These are phyloP conservation scores for Nothophytophthora sp. DNA, from an alignment of 352 stramenopile genomes.

Conservation along the genomic window DNA sequence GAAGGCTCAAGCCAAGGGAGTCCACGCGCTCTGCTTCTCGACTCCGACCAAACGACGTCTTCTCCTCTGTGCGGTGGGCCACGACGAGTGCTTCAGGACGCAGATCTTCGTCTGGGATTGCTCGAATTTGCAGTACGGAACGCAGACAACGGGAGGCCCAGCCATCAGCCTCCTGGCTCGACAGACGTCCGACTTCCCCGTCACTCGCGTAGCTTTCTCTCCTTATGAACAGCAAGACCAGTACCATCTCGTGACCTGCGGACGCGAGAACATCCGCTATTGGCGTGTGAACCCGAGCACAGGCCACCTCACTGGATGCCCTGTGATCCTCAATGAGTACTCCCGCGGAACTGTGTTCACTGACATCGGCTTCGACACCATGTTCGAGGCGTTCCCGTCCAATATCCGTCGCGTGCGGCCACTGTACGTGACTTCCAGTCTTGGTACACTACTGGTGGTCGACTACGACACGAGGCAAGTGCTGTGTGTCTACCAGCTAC, in stretches of 20 bases:
- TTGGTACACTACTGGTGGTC: constrained; percentile 78
- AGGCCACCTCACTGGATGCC: constrained; percentile 71
- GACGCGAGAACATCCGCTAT: constrained; percentile 92
- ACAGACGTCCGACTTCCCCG: constrained; percentile 88
- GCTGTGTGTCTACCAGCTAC: constrained; percentile 90
- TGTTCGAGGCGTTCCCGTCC: constrained; percentile 56
- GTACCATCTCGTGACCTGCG: constrained; percentile 86
- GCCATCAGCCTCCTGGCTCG: constrained; percentile 54
- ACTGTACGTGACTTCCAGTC: constrained; percentile 78
- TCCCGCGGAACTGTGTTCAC: constrained; percentile 85
- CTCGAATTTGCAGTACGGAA: constrained; percentile 16
- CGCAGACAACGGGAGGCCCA: background rate
- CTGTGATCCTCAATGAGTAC: constrained; percentile 90
- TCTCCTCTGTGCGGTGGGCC: constrained; percentile 61
- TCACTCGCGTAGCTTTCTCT: constrained; percentile 76
- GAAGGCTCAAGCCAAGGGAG: constrained; percentile 42
- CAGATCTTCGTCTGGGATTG: constrained; percentile 84
- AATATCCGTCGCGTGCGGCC: constrained; percentile 56
- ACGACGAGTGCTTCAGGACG: constrained; percentile 63
- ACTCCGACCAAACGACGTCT: constrained; percentile 15
- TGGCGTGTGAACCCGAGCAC: constrained; percentile 69
- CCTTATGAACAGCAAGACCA: constrained; percentile 65
- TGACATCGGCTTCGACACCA: constrained; percentile 80
- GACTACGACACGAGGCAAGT: constrained; percentile 84
- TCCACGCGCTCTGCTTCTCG: constrained; percentile 59